Evolutionary conservation across 2,329 filamentous ascomycete species (phyloP).

Genomic region (Fusarium sp.): DNA sequence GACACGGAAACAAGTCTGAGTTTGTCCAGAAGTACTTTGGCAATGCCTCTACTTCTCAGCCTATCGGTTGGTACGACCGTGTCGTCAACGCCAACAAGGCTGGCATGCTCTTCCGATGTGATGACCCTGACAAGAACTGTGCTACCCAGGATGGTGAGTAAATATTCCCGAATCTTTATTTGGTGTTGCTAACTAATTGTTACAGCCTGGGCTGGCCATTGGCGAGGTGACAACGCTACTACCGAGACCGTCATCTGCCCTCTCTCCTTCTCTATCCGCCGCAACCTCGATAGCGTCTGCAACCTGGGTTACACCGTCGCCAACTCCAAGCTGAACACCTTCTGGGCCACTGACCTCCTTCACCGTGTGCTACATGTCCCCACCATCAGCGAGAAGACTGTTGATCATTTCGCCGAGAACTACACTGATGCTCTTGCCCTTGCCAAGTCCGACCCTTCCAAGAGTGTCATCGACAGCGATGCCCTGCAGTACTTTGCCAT

Average conservation of each 20-base stretch:
- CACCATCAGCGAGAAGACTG: slow-evolving; percentile 67
- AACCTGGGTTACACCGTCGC: slow-evolving; percentile 72
- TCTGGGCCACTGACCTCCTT: slow-evolving; percentile 74
- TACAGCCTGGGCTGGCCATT: slow-evolving; percentile 74
- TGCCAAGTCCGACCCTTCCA: slow-evolving; percentile 60
- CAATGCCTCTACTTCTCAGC: slow-evolving; percentile 65
- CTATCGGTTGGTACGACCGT: slow-evolving; percentile 72
- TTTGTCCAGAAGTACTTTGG: slow-evolving; percentile 77
- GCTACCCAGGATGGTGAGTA: slow-evolving; percentile 58
- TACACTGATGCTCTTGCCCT: slow-evolving; percentile 67
- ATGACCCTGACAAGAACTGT: slow-evolving; percentile 76
- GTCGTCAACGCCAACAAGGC: slow-evolving; percentile 69
- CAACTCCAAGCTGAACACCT: slow-evolving; percentile 66
- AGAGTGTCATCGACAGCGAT: slow-evolving; percentile 68
- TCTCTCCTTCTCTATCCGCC: slow-evolving; percentile 69
- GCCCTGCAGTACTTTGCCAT: slow-evolving; percentile 76
- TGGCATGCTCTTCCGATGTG: slow-evolving; percentile 73
- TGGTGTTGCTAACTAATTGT: not conserved
- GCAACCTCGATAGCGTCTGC: slow-evolving; percentile 70
- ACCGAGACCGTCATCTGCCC: slow-evolving; percentile 77
- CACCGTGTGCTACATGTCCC: slow-evolving; percentile 75
- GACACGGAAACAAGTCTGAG: slow-evolving; percentile 67
- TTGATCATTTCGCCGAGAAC: slow-evolving; percentile 72
- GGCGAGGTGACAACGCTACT: slow-evolving; percentile 73
- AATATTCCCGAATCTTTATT: fast-evolving